Conservation (phyloP, 164 flowering plant genomes). For the Vitis amurensis region DNA sequence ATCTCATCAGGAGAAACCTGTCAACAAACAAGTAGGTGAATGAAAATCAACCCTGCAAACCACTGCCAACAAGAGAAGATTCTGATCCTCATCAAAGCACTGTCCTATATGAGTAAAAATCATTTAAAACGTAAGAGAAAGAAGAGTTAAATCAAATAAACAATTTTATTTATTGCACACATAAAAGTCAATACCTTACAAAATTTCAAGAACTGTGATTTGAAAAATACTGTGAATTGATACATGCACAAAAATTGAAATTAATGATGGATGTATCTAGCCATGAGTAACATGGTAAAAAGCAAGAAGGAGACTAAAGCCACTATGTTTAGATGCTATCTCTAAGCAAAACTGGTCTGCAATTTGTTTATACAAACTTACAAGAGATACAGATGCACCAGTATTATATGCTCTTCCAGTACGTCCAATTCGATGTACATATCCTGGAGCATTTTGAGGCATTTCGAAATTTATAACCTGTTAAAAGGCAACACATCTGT, state of each 20-base stretch:
- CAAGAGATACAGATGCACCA: slow-evolving; percentile 90
- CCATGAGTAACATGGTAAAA: neutral
- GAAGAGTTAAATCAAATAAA: neutral
- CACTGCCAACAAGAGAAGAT: neutral
- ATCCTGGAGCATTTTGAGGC: slow-evolving; percentile 76
- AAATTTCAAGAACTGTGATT: too few species aligned
- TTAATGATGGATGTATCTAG: neutral
- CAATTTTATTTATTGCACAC: neutral
- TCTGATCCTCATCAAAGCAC: neutral
- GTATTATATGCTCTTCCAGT: slow-evolving; percentile 91
- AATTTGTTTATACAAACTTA: slow-evolving; percentile 35
- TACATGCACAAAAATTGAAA: neutral
- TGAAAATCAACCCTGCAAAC: neutral
- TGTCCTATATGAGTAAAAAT: neutral
- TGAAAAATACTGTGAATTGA: neutral
- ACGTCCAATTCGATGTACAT: slow-evolving; percentile 95
- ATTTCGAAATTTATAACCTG: slow-evolving; percentile 94
- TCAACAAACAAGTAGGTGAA: slow-evolving; percentile 2
- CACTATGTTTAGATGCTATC: neutral
- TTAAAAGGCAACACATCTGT: neutral
- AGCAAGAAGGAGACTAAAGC: neutral
- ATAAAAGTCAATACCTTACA: neutral
- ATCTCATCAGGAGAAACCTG: slow-evolving; percentile 88
- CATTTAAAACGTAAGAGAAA: neutral
- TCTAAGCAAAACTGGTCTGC: neutral